A percentile compares a stretch with the other conserved stretches of the same genome.
Evolutionary conservation across 139 green algal genomes (phyloP).

Genomic region (Picochlorum sp.): DNA sequence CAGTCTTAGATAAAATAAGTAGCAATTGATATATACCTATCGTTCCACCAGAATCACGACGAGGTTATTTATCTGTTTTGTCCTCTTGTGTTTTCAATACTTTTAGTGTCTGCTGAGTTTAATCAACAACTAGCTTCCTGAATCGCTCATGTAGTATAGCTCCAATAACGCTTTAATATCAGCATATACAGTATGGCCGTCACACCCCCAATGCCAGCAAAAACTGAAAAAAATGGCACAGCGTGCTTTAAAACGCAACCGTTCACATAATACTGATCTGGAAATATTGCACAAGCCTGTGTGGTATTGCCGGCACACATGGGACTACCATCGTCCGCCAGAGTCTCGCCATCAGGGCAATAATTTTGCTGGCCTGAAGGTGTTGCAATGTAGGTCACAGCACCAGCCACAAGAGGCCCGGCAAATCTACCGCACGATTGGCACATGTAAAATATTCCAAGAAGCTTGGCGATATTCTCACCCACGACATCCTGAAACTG

Average conservation of each 20-base stretch:
- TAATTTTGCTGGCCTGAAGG: constrained; percentile 2
- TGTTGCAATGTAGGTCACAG: constrained; percentile 14
- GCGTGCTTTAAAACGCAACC: constrained; percentile 12
- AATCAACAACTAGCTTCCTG: too few species aligned
- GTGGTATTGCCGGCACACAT: neutral
- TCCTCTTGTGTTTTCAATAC: too few species aligned
- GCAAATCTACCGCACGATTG: constrained; percentile 8
- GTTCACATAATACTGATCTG: constrained; percentile 2
- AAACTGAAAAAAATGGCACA: too few species aligned
- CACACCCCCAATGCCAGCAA: too few species aligned
- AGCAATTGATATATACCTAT: too few species aligned
- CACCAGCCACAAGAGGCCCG: constrained; percentile 8
- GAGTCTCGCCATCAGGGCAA: neutral
- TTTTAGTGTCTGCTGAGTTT: too few species aligned
- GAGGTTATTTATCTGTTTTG: too few species aligned
- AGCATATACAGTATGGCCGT: too few species aligned
- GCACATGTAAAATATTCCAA: constrained; percentile 11
- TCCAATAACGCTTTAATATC: too few species aligned
- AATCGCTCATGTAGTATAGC: too few species aligned
- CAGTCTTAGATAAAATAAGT: too few species aligned
- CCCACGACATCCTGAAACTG: constrained; percentile 19
- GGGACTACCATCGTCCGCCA: neutral
- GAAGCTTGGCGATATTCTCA: constrained; percentile 4
- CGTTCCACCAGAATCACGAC: too few species aligned
- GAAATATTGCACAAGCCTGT: constrained; percentile 3